A percentile compares a stretch with the other conserved stretches of the same genome.
Conservation (phyloP, 148 eudicot genomes). For the Fagopyrum esculentum region DNA sequence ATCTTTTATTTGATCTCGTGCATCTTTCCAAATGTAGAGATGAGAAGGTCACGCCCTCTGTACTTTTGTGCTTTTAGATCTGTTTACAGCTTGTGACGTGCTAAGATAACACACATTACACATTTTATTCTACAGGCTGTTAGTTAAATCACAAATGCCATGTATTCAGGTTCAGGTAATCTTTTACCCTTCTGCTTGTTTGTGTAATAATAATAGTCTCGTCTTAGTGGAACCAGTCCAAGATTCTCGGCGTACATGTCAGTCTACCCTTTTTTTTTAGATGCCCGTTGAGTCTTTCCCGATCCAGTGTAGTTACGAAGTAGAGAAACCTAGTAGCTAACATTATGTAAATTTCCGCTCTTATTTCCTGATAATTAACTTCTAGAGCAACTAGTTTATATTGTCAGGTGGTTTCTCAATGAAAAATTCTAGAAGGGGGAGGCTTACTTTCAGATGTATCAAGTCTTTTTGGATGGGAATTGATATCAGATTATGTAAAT, state of each 20-base stretch:
- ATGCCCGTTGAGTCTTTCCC: neutral
- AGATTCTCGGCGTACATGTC: neutral
- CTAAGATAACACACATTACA: neutral
- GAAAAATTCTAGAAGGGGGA: neutral
- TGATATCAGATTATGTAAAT: neutral
- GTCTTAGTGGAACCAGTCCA: neutral
- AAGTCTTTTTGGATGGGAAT: neutral
- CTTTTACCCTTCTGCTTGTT: neutral
- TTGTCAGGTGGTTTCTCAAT: neutral
- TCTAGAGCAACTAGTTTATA: neutral
- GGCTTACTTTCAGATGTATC: neutral
- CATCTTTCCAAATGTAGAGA: neutral
- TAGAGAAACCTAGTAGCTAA: neutral
- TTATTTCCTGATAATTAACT: neutral
- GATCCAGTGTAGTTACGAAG: neutral
- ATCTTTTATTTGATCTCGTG: conserved; percentile 10
- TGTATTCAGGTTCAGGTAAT: conserved; percentile 7
- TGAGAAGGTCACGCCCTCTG: neutral
- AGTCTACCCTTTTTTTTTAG: neutral
- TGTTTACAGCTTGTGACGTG: neutral
- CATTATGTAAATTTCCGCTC: neutral
- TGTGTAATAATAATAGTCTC: neutral
- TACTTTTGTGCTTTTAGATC: neutral
- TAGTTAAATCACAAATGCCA: conserved; percentile 3
- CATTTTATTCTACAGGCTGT: conserved; percentile 9